phyloP scores from a whole-genome alignment of 495 filamentous ascomycete species.

The Lepidopterella palustris region DNA sequence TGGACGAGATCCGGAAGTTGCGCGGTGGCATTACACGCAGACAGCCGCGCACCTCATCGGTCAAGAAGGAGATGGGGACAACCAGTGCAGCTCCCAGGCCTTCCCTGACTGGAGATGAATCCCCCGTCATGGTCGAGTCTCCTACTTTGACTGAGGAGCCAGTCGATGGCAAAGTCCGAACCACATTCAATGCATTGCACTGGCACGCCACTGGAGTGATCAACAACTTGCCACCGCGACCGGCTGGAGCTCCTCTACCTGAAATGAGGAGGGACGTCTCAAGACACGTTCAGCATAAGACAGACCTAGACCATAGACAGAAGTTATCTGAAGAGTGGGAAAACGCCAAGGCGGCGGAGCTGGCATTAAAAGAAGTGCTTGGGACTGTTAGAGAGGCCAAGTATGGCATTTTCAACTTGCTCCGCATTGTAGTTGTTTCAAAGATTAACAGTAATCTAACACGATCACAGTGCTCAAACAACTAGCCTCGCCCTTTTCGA shows the following conservation, averaged over 20 bases:
- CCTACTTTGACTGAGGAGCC: constrained; percentile 28
- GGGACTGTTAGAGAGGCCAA: constrained; percentile 74
- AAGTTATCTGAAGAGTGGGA: constrained; percentile 58
- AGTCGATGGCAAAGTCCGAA: constrained; percentile 43
- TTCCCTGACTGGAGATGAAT: constrained; percentile 18
- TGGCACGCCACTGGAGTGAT: constrained; percentile 81
- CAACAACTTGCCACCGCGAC: constrained; percentile 59
- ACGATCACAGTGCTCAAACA: constrained; percentile 8
- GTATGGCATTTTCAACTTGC: constrained; percentile 42
- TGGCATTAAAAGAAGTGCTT: constrained; percentile 74
- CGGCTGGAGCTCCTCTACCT: constrained; percentile 34
- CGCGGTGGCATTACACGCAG: constrained; percentile 76
- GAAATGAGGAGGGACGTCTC: constrained; percentile 37
- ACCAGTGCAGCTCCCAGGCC: constrained; percentile 7
- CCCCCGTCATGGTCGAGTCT: constrained; percentile 20
- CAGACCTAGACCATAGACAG: constrained; percentile 53
- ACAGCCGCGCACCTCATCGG: constrained; percentile 58
- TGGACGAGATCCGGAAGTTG: constrained; percentile 76
- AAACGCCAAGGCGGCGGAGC: constrained; percentile 69
- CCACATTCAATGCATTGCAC: constrained; percentile 54
- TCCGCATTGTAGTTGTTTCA: background rate
- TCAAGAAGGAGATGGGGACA: constrained; percentile 45
- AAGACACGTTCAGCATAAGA: constrained; percentile 46
- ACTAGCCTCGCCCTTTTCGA: constrained; percentile 48
- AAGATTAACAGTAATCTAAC: background rate